phyloP scores from a whole-genome alignment of 345 rosid species.

The Eucalyptus erythrocorys region DNA sequence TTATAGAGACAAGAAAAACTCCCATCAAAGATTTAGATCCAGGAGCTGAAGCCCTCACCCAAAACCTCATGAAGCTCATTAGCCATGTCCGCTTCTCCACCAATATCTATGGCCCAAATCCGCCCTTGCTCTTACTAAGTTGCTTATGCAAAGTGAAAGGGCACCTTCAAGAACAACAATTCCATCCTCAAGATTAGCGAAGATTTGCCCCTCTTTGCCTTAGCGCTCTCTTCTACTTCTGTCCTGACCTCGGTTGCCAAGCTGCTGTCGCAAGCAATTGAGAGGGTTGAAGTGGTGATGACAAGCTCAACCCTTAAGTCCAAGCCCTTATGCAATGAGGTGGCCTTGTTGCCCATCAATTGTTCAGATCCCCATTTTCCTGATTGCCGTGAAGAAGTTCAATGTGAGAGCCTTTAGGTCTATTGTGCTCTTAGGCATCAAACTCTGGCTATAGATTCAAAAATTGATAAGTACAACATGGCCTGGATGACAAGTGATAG shows the following conservation, averaged over 20 bases:
- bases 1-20: not conserved
- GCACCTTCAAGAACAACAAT: conserved; percentile 50
- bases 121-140: conserved; percentile 5
- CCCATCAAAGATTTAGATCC: not conserved
- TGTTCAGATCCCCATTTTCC: conserved; percentile 72
- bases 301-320: conserved; percentile 12
- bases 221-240: conserved; percentile 1
- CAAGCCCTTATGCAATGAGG: conserved; percentile 5
- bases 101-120: conserved; percentile 78
- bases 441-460: conserved; percentile 57
- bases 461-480: conserved; percentile 60
- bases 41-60: conserved; percentile 53
- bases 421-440: conserved; percentile 14
- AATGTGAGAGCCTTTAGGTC: conserved; percentile 38
- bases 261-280: conserved; percentile 9
- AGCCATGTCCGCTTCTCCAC: conserved; percentile 83
- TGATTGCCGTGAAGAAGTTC: conserved; percentile 43
- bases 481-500: conserved; percentile 29
- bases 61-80: conserved; percentile 60
- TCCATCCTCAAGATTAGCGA: conserved; percentile 25
- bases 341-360: conserved; percentile 34
- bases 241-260: conserved; percentile 31
- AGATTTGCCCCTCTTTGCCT: too few relatives aligned
- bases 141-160: conserved; percentile 3
- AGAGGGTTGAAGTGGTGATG: conserved; percentile 27